phyloP scores from a whole-genome alignment of 225 moss, liverwort and hornwort species.

The Climacium dendroides region DNA sequence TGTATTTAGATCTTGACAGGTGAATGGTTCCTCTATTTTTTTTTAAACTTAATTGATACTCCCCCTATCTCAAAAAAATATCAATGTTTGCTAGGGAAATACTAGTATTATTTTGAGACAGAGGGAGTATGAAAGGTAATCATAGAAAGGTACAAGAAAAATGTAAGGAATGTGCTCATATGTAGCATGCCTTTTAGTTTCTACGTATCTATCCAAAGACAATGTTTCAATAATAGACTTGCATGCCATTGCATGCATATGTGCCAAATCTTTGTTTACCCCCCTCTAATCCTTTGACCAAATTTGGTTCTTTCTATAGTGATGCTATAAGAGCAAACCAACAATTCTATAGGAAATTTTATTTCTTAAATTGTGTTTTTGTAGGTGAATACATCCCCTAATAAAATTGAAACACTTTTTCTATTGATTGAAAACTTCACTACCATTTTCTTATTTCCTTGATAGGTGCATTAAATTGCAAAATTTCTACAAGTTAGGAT shows the following conservation, averaged over 20 bases:
- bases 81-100: too few species aligned
- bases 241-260: not conserved
- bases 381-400: accelerated
- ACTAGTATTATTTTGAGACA: too few species aligned
- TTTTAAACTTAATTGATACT: not conserved
- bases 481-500: not conserved
- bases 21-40: accelerated
- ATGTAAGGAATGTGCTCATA: accelerated
- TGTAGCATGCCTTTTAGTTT: too few species aligned
- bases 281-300: accelerated
- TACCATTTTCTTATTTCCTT: not conserved
- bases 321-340: accelerated
- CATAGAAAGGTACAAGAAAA: too few species aligned
- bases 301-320: not conserved
- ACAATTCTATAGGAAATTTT: not conserved
- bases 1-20: accelerated
- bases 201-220: accelerated
- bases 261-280: not conserved
- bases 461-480: accelerated
- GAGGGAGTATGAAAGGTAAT: accelerated
- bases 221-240: accelerated
- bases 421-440: not conserved
- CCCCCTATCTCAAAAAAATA: too few species aligned
- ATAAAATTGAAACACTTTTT: not conserved
- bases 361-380: not conserved